Evolutionary conservation across 192 early-diverging fungal genomes (phyloP), one percentile per base, ranked within the genome.

Genomic region (Allomyces arbusculus): DNA sequence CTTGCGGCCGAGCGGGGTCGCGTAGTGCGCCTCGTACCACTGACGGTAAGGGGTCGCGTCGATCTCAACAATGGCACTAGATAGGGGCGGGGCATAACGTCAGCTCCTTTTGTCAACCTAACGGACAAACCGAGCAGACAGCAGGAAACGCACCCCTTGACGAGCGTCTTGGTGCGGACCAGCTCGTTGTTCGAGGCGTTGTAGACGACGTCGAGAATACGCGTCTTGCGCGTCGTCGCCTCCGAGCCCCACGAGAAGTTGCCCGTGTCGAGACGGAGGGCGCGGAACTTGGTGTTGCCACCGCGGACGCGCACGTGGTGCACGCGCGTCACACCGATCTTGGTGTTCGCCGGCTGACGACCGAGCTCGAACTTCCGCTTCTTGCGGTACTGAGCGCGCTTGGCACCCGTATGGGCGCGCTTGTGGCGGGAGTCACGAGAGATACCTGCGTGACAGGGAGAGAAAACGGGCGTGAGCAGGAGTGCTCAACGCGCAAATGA

Each of bases 291-390:
- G 77, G 84, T 79, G 93, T 97, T 95, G 69, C 95, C 95, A 80
- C 95, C 95, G 78, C 95, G 92, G 71, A 91, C 91, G 77, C 94
- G 89, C 68, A 98, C 87, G 71, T 84, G 75, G 80, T 97, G 92
- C 72, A 98, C 89, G 75, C 92, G 86, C 90, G 95, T 97, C 74
- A 82, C 78, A 67, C 94, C 95, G 68, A 98, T 85, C 84, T 90
- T 93, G 82, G 95, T 98, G 86, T 88, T 89, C 74, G 93, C 94
- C 72, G 91, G 75, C 85, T 97, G 95, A 78, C 95, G 91, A 78
- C 94, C 95, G 73, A 95, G 84, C 82, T 98, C 95, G 85, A 98
- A 98, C 89, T 98, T 98, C 87, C 95, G 91, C 91, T 98, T 98
- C 92, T 98, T 98, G 85, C 95, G 89, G 89, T 93, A 94, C 76